Evolutionary conservation across 352 stramenopile genomes (phyloP), one percentile per base, ranked within the genome.

Genomic region (Saprolegnia diclina): DNA sequence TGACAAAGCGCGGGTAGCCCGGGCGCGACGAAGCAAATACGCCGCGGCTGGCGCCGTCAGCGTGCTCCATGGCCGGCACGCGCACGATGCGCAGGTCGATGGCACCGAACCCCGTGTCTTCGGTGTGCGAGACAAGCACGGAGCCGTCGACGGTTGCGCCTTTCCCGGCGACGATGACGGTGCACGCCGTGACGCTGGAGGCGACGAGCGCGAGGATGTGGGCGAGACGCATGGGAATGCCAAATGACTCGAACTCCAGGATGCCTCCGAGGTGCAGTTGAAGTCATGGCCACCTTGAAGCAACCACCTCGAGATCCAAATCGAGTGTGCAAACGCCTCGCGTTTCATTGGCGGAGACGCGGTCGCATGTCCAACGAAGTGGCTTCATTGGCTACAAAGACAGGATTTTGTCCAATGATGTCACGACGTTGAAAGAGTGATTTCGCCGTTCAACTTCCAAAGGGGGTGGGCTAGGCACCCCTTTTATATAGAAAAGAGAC

Each of bases 1-100:
- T 73, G 44, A 97, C 82, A 19, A 94, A 74, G 18, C 83, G 76
- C 5, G 88, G 88, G 56, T 85, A 96, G 4, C 85, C 85, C 22
- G 54, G 42, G 6, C 61, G 54, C n/a, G 56, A 57, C 14, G 56
- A 63, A 44, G 78, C 73, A 26, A 81, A 79, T 32, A 94, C 75
- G 0, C 81, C 74, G 0, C 86, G 80, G n/a, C 74, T 71, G 1
- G 76, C 69, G 13, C 71, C 77, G 0, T 54, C 10, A 0, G 67
- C 53, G 64, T 92, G 79, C 46, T 96, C 82, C 38, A 82, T 75
- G 1, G 91, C 92, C 10, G 92, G 92, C 29, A 98, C 89, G 40
- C 88, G 89, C 53, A 96, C 89, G 32, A 98, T 78, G 10, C 94
- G 86, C 24, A 97, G 78, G 71, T 98, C 93, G 21, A 90, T 90